Base-by-base conservation (phyloP, 345 rosid genomes). In the Schrenkiella parvula region DNA sequence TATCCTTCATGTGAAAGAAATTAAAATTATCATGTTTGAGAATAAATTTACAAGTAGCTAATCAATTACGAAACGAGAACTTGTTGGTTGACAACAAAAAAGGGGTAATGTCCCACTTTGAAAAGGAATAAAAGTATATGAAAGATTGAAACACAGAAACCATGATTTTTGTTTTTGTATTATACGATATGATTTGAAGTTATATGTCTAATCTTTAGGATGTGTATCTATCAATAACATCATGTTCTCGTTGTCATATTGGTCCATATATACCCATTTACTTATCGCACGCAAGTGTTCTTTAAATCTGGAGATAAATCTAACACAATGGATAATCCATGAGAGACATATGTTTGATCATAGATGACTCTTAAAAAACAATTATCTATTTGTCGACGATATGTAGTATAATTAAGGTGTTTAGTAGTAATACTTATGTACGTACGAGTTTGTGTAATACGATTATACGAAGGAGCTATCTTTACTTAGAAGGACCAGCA, bases 401-500 rank as follows among this genome's bases (percentile, higher is more conserved):
- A 19, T 13, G 7, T 43, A 46, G 21, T 46, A 26, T 48, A 38
- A 35, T 35, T 41, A 25, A 70, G 12, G 21, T 70, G 22, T 26
- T 3, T 4, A 11, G 2, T 37, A 21, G 17, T 50, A 50, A 50
- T 10, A 50, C 54, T 14, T 23, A 48, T 21, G 26, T 50, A 28
- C 18, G n/a, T 41, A 28, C 18, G 57, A 42, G 22, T 34, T 12
- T 15, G 47, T 64, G 25, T 14, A 18, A 55, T 2, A 65, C 34
- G 46, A 65, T 14, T 6, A 47, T n/a, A 73, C 5, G 54, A 55
- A 46, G 17, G 42, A 65, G 59, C 18, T 59, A 69, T 44, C 71
- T 76, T 63, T n/a, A 18, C 80, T 55, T 63, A 14, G 39, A 70
- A 69, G 75, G 75, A 69, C 70, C 66, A 53, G 3, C 39, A 26